Conservation (phyloP, 2,329 filamentous ascomycete genomes). For the Tympanopsis confertula region DNA sequence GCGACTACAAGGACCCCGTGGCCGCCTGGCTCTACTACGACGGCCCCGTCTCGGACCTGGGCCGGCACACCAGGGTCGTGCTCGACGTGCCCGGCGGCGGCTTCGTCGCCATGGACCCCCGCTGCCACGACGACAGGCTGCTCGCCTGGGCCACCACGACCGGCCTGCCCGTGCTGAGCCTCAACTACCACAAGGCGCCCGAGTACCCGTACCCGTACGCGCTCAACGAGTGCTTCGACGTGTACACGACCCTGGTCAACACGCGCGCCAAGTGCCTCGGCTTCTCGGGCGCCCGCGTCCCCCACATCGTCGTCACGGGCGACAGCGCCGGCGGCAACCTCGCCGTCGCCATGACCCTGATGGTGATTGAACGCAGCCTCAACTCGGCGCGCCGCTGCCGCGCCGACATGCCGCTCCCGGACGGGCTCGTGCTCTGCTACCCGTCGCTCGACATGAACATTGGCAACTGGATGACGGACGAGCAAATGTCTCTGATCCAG, state of each 20-base stretch:
- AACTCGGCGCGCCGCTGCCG: constrained; percentile 41
- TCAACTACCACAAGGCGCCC: constrained; percentile 83
- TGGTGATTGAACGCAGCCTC: constrained; percentile 70
- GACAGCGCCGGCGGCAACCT: constrained; percentile 78
- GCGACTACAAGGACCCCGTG: constrained; percentile 73
- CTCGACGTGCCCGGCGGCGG: constrained; percentile 88
- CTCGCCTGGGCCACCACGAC: constrained; percentile 84
- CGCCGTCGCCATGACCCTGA: constrained; percentile 69
- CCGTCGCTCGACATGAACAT: constrained; percentile 94
- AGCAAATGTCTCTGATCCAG: constrained; percentile 88
- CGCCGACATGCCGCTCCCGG: constrained; percentile 59
- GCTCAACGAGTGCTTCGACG: constrained; percentile 78
- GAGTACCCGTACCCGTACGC: constrained; percentile 79
- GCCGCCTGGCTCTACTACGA: constrained; percentile 90
- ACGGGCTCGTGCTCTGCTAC: constrained; percentile 76
- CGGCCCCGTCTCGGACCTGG: constrained; percentile 67
- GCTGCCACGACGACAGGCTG: constrained; percentile 86
- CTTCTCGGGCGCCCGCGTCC: constrained; percentile 51
- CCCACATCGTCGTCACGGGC: constrained; percentile 62
- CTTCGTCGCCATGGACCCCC: constrained; percentile 93
- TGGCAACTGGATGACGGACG: constrained; percentile 97
- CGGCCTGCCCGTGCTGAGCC: constrained; percentile 75
- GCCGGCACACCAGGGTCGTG: constrained; percentile 66
- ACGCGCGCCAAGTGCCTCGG: constrained; percentile 68
- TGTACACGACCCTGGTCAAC: constrained; percentile 63